Conservation (phyloP, 345 rosid genomes). For the Theobroma cacao region DNA sequence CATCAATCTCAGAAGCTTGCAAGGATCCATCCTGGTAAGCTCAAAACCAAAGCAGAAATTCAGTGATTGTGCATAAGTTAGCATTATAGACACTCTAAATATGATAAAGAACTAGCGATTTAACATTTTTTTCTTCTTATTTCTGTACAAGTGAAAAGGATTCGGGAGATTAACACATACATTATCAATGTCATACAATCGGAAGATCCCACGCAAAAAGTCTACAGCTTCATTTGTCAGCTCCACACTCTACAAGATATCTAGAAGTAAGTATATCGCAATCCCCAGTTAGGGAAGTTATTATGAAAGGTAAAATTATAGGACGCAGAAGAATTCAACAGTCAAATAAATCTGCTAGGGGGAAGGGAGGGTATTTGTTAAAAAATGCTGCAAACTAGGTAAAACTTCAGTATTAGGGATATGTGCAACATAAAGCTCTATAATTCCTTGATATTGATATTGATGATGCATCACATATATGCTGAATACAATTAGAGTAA, state of each 20-base stretch:
- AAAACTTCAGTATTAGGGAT: not conserved
- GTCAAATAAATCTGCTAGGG: not conserved
- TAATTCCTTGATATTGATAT: not conserved
- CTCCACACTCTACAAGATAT: slow-evolving; percentile 63
- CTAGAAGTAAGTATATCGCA: slow-evolving; percentile 5
- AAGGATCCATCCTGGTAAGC: slow-evolving; percentile 67
- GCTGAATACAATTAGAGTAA: not conserved
- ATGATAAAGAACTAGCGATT: not conserved
- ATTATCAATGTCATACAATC: slow-evolving; percentile 62
- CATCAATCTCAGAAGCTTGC: slow-evolving; percentile 57
- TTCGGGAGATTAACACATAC: slow-evolving; percentile 35
- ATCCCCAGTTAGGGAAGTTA: not conserved
- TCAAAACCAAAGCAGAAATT: slow-evolving; percentile 22
- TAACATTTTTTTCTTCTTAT: not conserved
- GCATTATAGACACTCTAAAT: not conserved
- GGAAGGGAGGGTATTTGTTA: not conserved
- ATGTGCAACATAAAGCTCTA: slow-evolving; percentile 2
- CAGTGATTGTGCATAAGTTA: not conserved
- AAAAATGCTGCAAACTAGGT: slow-evolving; percentile 2
- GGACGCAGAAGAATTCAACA: not conserved
- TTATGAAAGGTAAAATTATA: not conserved
- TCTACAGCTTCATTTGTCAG: slow-evolving; percentile 56
- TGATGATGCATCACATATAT: not conserved
- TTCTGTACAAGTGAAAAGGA: not conserved
- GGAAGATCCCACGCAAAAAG: slow-evolving; percentile 64